These are phyloP conservation scores for Verticillium longisporum DNA, from an alignment of 2,329 filamentous ascomycete genomes.

Conservation along the genomic window DNA sequence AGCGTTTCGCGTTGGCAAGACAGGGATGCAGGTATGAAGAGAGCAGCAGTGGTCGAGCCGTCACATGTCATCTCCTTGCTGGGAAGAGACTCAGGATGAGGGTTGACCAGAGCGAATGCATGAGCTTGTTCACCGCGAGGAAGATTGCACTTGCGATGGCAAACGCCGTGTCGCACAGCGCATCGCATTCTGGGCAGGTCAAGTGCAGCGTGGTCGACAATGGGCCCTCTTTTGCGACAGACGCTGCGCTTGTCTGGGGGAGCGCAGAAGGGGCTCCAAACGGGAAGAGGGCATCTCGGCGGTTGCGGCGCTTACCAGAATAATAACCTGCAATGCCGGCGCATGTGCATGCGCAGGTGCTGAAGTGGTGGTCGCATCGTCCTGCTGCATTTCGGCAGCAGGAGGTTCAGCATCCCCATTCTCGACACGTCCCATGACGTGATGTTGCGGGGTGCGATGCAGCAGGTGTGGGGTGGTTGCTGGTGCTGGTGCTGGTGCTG, in stretches of 20 bases:
- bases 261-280: conserved; percentile 7
- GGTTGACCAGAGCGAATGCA: not conserved
- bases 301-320: conserved; percentile 53
- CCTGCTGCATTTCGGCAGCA: not conserved
- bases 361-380: not conserved
- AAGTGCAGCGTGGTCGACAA: not conserved
- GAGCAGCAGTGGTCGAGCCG: too few relatives aligned
- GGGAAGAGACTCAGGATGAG: not conserved
- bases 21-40: too few relatives aligned
- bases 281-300: not conserved
- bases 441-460: not conserved
- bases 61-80: too few relatives aligned
- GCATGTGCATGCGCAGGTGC: conserved; percentile 10
- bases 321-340: conserved; percentile 65
- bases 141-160: not conserved
- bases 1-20: too few relatives aligned
- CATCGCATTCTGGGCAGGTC: not conserved
- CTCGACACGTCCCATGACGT: not conserved
- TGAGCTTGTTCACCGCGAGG: not conserved
- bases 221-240: not conserved
- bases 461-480: not conserved
- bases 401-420: not conserved
- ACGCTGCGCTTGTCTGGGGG: not conserved
- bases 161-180: not conserved
- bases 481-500: not conserved